Percentiles rank a stretch among this genome's conserved stretches.
Evolutionary conservation across 1,284 basidiomycete genomes (phyloP).

Genomic region (Tilletia walkeri): DNA sequence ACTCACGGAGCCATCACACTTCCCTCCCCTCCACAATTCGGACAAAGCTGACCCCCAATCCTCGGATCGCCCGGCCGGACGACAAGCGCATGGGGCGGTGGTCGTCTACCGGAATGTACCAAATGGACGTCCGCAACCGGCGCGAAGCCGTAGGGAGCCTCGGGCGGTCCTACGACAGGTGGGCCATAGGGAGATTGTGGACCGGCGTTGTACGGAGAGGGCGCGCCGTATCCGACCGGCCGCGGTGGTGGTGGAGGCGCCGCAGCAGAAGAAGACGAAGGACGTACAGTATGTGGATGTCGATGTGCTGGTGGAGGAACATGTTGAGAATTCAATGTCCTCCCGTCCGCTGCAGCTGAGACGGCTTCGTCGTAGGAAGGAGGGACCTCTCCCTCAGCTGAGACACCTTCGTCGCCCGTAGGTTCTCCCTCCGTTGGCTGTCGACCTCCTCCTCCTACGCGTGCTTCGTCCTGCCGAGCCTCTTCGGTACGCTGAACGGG

Average conservation of each 20-base stretch:
- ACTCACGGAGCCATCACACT: background rate
- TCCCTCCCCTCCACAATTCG: slow-evolving; percentile 26
- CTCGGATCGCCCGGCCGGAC: slow-evolving; percentile 35
- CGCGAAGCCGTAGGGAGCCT: background rate
- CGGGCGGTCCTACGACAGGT: background rate
- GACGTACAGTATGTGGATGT: background rate
- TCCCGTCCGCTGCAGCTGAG: slow-evolving; percentile 2
- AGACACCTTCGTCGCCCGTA: slow-evolving; percentile 9
- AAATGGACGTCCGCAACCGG: background rate
- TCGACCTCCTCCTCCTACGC: background rate
- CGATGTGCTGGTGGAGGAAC: slow-evolving; percentile 5
- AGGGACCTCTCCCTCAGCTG: slow-evolving; percentile 4
- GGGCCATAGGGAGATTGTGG: slow-evolving; percentile 10
- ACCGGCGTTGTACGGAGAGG: background rate
- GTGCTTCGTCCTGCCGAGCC: background rate
- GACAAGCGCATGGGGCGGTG: slow-evolving; percentile 26
- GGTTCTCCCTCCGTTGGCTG: background rate
- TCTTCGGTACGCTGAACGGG: slow-evolving; percentile 3
- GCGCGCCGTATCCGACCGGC: background rate
- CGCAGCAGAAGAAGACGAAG: background rate
- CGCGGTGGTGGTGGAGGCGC: background rate
- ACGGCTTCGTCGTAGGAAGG: slow-evolving; percentile 16
- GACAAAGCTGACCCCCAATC: slow-evolving; percentile 33
- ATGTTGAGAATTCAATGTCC: slow-evolving; percentile 1
- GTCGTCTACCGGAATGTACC: background rate